Percentiles rank a stretch among this genome's conserved stretches.
Conservation (phyloP, 2,329 filamentous ascomycete genomes). For the Colletotrichum trifolii region DNA sequence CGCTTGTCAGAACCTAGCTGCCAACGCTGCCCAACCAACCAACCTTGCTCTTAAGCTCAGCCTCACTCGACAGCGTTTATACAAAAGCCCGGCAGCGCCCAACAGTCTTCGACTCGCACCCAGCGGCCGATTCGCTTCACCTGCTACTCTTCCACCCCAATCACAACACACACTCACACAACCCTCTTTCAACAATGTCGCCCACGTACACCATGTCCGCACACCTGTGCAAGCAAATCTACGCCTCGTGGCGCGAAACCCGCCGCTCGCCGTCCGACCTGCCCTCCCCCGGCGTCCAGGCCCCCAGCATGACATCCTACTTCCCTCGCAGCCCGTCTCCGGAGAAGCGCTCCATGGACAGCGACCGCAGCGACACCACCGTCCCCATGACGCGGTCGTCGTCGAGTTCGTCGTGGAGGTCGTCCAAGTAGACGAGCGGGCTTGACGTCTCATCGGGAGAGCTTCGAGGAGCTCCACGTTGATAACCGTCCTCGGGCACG, state of each 20-base stretch:
- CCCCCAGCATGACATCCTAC: slow-evolving; percentile 44
- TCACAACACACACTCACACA: slow-evolving; percentile 8
- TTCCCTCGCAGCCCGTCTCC: slow-evolving; percentile 40
- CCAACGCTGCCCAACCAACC: not conserved
- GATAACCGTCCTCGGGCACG: too few relatives aligned
- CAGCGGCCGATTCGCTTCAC: too few relatives aligned
- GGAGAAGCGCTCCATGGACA: slow-evolving; percentile 61
- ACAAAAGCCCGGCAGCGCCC: too few relatives aligned
- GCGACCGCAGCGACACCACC: slow-evolving; percentile 51
- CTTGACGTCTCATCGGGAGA: not conserved
- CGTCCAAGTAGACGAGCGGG: slow-evolving; percentile 22
- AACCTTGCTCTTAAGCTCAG: slow-evolving; percentile 10
- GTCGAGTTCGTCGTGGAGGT: slow-evolving; percentile 40
- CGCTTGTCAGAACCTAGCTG: slow-evolving; percentile 22
- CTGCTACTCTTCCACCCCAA: too few relatives aligned
- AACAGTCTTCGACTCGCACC: too few relatives aligned
- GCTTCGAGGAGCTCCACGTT: not conserved
- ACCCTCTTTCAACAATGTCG: slow-evolving; percentile 56
- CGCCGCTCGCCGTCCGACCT: slow-evolving; percentile 53
- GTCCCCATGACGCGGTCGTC: slow-evolving; percentile 44
- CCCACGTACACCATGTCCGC: slow-evolving; percentile 71
- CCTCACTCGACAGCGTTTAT: not conserved
- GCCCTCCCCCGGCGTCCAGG: slow-evolving; percentile 41
- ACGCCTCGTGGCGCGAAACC: slow-evolving; percentile 66
- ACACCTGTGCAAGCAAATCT: slow-evolving; percentile 70